Base-by-base conservation (phyloP, 192 early-diverging fungal species). In the Rhizophagus clarus region DNA sequence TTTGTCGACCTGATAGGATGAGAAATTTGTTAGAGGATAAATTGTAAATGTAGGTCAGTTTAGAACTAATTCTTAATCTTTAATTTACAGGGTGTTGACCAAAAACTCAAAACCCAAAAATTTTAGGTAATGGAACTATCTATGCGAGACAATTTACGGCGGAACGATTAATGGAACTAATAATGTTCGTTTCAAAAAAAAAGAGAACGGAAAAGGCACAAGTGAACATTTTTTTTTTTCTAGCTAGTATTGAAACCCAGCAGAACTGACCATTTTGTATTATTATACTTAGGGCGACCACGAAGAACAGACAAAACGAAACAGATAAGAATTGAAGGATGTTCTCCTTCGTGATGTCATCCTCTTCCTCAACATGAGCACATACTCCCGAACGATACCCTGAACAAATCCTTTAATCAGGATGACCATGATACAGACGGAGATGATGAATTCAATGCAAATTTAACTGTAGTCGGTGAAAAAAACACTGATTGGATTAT, bases 341-440 rank as follows among this genome's bases (percentile, higher is more conserved):
- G n/a, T n/a, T n/a, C n/a, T n/a, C 67, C 28, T 69, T n/a, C n/a
- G n/a, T n/a, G n/a, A n/a, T 69, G 28, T 69, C 10, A 69, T 69
- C 3, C 67, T 69, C 28, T 69, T 37, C n/a, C 67, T n/a, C n/a
- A n/a, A n/a, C n/a, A n/a, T n/a, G n/a, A 17, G 67, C 28, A 9
- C 60, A 61, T 12, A 61, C 14, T 61, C n/a, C 3, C 14, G 28
- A 69, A 69, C 67, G 28, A 69, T n/a, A n/a, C n/a, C 67, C 67
- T 69, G 67, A 28, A 69, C 67, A 69, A 69, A 69, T 69, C 67
- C 67, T 29, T 69, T 69, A 69, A 69, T 69, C 2, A 69, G 67
- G 3, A 29, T 69, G 67, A 69, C 3, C 67, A 69, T 69, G 34
- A 69, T 69, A 69, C 28, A n/a, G n/a, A n/a, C n/a, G n/a, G n/a